Percentiles rank a stretch among this genome's conserved stretches.
Conservation (phyloP, 805 yeast genomes). For the Saccharomycopsis olivae region DNA sequence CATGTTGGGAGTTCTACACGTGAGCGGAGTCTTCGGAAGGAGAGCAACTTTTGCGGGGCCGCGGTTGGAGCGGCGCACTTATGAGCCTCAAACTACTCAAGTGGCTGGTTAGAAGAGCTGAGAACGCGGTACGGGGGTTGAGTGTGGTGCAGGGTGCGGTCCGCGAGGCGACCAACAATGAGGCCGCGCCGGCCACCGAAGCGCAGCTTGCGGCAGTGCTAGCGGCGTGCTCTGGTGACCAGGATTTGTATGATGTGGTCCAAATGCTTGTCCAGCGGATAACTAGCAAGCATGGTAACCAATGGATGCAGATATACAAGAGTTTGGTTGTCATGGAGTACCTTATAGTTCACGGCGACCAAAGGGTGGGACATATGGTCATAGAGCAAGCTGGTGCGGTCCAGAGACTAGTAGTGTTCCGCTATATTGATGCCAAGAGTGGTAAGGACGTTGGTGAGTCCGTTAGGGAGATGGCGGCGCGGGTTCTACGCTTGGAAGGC, state of each 20-base stretch:
- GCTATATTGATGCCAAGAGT: conserved; percentile 88
- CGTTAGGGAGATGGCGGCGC: too few species aligned
- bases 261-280: conserved; percentile 75
- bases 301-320: conserved; percentile 97
- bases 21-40: background rate
- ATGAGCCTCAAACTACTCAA: too few species aligned
- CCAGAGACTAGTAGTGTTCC: conserved; percentile 84
- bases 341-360: conserved; percentile 82
- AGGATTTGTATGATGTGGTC: conserved; percentile 68
- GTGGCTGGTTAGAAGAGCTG: conserved; percentile 94
- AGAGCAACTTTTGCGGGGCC: conserved; percentile 68
- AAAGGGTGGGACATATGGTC: conserved; percentile 80
- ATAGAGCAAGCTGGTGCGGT: conserved; percentile 70
- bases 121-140: conserved; percentile 87
- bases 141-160: conserved; percentile 96
- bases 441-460: too few species aligned
- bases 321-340: conserved; percentile 86
- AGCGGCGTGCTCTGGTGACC: conserved; percentile 77
- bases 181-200: conserved; percentile 96
- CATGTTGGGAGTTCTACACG: background rate
- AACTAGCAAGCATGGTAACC: conserved; percentile 89
- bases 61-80: too few species aligned
- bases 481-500: too few species aligned
- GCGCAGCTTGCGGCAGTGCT: conserved; percentile 91
- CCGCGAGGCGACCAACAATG: conserved; percentile 95